Base-by-base conservation (phyloP, 2,329 filamentous ascomycete species). In the Cladobotryum protrusum region DNA sequence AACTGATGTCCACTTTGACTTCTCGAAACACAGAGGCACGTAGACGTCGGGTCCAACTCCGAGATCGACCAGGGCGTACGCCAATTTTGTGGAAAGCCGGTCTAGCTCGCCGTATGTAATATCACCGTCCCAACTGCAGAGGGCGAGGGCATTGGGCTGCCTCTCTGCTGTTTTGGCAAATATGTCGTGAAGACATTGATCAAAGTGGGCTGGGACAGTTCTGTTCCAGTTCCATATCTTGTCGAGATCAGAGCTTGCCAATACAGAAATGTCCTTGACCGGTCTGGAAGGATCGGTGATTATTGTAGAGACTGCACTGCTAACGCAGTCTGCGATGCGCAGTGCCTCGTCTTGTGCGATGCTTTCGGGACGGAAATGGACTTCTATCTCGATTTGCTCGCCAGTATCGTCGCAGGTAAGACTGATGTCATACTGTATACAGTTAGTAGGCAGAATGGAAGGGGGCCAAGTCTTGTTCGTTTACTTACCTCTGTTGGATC, bases 41-140 rank as follows among this genome's bases (percentile, higher is more conserved):
- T 48, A 29, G 7, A 29, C 50, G 32, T 62, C 64, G 5, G 57
- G 56, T 3, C 51, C 40, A 35, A 70, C 54, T 14, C 61, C 61
- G 15, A 50, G n/a, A n/a, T 36, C 36, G 3, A 42, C n/a, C 11
- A 53, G 32, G 8, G 36, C 17, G 5, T 44, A n/a, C 14, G 45
- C 45, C 13, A 54, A 42, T 8, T 37, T 17, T 13, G 34, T 48
- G 12, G 52, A 41, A 4, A 47, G 43, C 8, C 20, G 19, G n/a
- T 56, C 52, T 4, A 62, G 46, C 19, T 61, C 54, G n/a, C 32
- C n/a, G 44, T 60, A 61, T 2, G 59, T 58, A 20, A 59, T 37
- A 3, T 35, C 11, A 2, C 57, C 57, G 42, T 62, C 59, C 59
- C 59, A 62, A 1, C 53, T 51, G 24, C 47, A 50, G 4, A 61